Evolutionary conservation across 192 early-diverging fungal species (phyloP).

Genomic region (Coemansia sp.): DNA sequence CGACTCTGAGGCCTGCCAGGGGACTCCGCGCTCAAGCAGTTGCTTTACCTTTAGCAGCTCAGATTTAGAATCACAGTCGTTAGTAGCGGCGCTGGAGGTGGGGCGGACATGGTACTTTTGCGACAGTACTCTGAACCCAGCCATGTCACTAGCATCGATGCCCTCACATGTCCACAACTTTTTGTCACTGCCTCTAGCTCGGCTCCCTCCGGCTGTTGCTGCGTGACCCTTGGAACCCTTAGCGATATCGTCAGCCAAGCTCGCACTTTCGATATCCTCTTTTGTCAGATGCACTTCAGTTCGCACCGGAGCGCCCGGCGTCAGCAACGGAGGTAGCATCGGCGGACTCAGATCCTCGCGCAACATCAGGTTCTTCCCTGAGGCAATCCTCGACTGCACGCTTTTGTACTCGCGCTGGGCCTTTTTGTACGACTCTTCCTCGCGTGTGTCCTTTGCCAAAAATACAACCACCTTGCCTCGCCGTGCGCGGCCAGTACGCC

Average conservation of each 20-base stretch:
- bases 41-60: constrained; percentile 13
- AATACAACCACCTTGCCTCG: constrained; percentile 54
- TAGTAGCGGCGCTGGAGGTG: neutral
- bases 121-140: constrained; percentile 25
- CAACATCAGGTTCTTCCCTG: constrained; percentile 39
- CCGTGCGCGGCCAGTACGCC: constrained; percentile 53
- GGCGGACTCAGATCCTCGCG: constrained; percentile 49
- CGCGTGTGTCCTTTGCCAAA: constrained; percentile 51
- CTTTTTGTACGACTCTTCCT: constrained; percentile 54
- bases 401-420: constrained; percentile 56
- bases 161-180: constrained; percentile 12
- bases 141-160: constrained; percentile 22
- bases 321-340: constrained; percentile 46
- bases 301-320: constrained; percentile 27
- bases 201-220: neutral
- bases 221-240: constrained; percentile 9
- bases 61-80: neutral
- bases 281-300: constrained; percentile 34
- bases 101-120: constrained; percentile 27
- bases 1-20: constrained; percentile 44
- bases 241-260: neutral
- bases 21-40: constrained; percentile 33
- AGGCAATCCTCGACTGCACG: constrained; percentile 46
- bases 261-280: constrained; percentile 19
- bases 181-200: neutral